Conservation (phyloP, 2,329 filamentous ascomycete species). For the Aspergillus melleus region DNA sequence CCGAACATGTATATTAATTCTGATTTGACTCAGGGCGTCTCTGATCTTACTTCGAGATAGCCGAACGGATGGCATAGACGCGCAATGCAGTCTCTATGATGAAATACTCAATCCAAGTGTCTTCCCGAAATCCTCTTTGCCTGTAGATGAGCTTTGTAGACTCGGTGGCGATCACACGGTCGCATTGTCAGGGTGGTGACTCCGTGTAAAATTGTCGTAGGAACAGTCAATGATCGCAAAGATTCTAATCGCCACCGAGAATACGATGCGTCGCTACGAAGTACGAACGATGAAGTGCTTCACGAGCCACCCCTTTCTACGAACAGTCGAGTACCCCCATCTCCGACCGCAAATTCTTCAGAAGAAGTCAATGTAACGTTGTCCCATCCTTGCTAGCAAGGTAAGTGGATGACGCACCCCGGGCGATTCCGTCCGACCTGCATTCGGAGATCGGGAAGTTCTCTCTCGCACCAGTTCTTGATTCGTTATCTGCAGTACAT, state of each 20-base stretch:
- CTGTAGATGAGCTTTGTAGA: background rate
- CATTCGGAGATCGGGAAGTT: background rate
- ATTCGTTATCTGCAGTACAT: too few species aligned
- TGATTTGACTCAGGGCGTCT: constrained; percentile 27
- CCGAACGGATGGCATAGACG: constrained; percentile 37
- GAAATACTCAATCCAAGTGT: constrained; percentile 22
- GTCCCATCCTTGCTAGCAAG: background rate
- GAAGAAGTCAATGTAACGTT: background rate
- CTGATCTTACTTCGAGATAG: constrained; percentile 22
- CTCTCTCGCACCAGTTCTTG: too few species aligned
- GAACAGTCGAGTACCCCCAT: too few species aligned
- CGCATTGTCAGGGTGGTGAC: too few species aligned
- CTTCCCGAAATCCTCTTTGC: background rate
- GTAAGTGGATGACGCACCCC: background rate
- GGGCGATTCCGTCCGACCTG: background rate
- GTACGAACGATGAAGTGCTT: too few species aligned
- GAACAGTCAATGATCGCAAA: too few species aligned
- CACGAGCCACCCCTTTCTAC: too few species aligned
- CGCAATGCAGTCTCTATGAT: constrained; percentile 31
- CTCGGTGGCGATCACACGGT: too few species aligned
- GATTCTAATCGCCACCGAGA: too few species aligned
- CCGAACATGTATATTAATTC: constrained; percentile 37
- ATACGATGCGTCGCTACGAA: too few species aligned
- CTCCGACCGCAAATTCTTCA: background rate
- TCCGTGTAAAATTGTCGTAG: too few species aligned